Evolutionary conservation across 129 eudicot genomes (phyloP), one percentile per base, ranked within the genome.

Genomic region (Dittrichia graveolens): DNA sequence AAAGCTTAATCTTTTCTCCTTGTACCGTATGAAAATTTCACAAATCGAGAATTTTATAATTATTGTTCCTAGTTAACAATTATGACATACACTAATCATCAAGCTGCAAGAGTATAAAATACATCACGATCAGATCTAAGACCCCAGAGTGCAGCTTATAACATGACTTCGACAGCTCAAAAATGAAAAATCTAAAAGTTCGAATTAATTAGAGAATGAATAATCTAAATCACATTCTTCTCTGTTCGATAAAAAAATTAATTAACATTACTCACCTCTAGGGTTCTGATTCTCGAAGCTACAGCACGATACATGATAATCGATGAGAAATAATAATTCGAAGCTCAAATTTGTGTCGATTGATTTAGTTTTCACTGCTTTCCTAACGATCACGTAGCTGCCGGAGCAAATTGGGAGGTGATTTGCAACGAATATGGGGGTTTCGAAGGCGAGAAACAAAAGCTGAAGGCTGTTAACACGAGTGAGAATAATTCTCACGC

Each of bases 271-370:
- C 73, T 5, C 8, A 93, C 98, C 96, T 87, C 87, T 58, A 93
- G 88, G 78, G 88, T 81, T 76, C 85, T 74, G 58, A 93, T 78
- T 35, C 88, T 89, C 34, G 97, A 89, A 71, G 83, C 70, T 65
- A 86, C 83, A 7, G 86, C 75, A 50, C 96, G 84, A 61, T 93
- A 93, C 98, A 93, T 93, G 80, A 54, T 75, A 79, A 69, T 61
- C 45, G 60, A 66, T 67, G 31, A 56, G 48, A 24, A 46, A 34
- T 37, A 34, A 37, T 45, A 67, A n/a, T 47, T 5, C 24, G 10
- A 31, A 38, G 31, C 19, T 44, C 8, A 35, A 15, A 58, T 15
- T 46, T 38, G 57, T 37, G 49, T 57, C 14, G 58, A 41, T 66
- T 49, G 74, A 66, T 65, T 58, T 3, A 15, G 40, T 44, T n/a